Base-by-base conservation (phyloP, 2,329 filamentous ascomycete species). In the Aspergillus tanneri region DNA sequence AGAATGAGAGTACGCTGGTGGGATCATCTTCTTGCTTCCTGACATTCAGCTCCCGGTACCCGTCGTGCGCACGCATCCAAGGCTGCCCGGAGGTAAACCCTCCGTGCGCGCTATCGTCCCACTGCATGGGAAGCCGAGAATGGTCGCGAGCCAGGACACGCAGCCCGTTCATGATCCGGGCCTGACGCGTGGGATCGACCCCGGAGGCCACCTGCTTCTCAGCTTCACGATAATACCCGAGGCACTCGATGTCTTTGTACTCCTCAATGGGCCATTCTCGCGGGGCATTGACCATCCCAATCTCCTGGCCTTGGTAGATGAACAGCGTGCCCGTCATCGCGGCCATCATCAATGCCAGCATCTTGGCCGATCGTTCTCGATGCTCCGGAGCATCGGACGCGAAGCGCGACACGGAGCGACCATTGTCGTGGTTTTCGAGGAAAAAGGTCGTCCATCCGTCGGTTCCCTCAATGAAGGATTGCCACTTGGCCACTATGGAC, bases 71-170 rank as follows among this genome's bases (percentile, higher is more conserved):
- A 3, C 78, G 72, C 80, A 85, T 84, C 82, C 82, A 85, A 0
- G 82, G 80, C 34, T 69, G 68, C 0, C 70, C 58, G 44, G 71
- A 68, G 3, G 81, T 84, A 67, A 88, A 88, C 0, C 85, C 85
- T 2, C 80, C 83, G 53, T 84, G 75, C 0, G 72, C 62, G 0
- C 69, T 68, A 2, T 65, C 73, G 46, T 76, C 75, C 85, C 85
- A 89, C 55, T 86, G 83, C 71, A 89, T 82, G 0, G 85, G 85
- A 5, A 82, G 77, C 12, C 85, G 76, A 11, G 83, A 77, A 62
- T 88, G 81, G 62, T 88, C 57, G 5, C 57, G 54, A 2, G 81
- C 82, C 34, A 86, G 76, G 46, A 77, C 72, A 52, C 82, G 78
- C 43, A 87, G 70, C 34, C 52, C 55, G 10, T 55, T 43, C 57